Evolutionary conservation across 2,329 filamentous ascomycete genomes (phyloP).

Genomic region (Alternaria sp.): DNA sequence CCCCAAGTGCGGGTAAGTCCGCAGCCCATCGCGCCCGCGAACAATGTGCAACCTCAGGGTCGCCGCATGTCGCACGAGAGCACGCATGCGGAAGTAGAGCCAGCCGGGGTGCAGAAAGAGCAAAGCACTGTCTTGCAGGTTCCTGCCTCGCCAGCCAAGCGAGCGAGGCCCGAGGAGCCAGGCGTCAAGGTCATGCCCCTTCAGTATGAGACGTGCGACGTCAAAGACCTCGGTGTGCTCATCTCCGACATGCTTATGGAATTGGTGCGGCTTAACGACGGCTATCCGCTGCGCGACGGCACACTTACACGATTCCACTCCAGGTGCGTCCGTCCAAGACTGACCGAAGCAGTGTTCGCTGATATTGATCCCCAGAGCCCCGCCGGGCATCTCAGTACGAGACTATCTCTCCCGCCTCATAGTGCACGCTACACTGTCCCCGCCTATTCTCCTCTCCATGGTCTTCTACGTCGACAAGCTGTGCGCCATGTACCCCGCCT

Average conservation of each 20-base stretch:
- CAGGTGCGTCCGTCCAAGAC: slow-evolving; percentile 60
- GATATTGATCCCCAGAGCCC: slow-evolving; percentile 56
- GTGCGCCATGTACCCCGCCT: slow-evolving; percentile 89
- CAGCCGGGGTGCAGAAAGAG: slow-evolving; percentile 19
- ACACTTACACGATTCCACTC: slow-evolving; percentile 95
- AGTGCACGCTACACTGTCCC: slow-evolving; percentile 89
- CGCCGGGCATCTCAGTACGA: slow-evolving; percentile 90
- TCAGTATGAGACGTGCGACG: slow-evolving; percentile 80
- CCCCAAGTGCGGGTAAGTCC: slow-evolving; percentile 45
- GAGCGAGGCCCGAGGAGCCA: slow-evolving; percentile 46
- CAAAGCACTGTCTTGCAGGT: slow-evolving; percentile 23
- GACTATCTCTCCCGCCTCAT: slow-evolving; percentile 94
- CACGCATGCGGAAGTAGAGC: slow-evolving; percentile 13
- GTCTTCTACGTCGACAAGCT: slow-evolving; percentile 98
- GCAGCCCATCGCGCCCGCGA: slow-evolving; percentile 30
- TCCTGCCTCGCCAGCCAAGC: slow-evolving; percentile 39
- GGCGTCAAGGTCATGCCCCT: slow-evolving; percentile 67
- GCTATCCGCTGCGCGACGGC: slow-evolving; percentile 80
- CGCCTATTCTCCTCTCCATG: slow-evolving; percentile 95
- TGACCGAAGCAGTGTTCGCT: background rate
- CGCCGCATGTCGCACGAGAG: slow-evolving; percentile 19
- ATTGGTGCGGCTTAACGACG: slow-evolving; percentile 90
- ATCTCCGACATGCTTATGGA: slow-evolving; percentile 97
- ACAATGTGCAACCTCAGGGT: slow-evolving; percentile 20
- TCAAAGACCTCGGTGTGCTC: slow-evolving; percentile 86